A percentile compares a stretch with the other conserved stretches of the same genome.
Evolutionary conservation across 768 basidiomycete genomes (phyloP).

Genomic region (Boletus subcaerulescens): DNA sequence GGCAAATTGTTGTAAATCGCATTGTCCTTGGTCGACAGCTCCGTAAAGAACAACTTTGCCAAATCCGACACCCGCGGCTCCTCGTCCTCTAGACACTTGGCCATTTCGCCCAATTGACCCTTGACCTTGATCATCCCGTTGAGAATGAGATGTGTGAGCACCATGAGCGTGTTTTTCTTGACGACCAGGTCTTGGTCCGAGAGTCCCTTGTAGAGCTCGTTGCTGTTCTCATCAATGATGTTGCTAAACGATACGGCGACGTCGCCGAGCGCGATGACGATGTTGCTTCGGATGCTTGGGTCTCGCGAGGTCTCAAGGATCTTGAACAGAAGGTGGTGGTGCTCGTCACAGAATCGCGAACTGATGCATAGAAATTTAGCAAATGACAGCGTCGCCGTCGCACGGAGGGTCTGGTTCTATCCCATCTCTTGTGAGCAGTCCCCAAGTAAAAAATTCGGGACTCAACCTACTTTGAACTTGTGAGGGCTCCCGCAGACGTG

Average conservation of each 20-base stretch:
- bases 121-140: conserved; percentile 99
- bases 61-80: conserved; percentile 87
- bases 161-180: conserved; percentile 99
- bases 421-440: conserved; percentile 4
- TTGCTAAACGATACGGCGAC: conserved; percentile 97
- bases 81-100: conserved; percentile 95
- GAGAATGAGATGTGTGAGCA: conserved; percentile 91
- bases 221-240: conserved; percentile 96
- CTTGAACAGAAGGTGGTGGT: conserved; percentile 88
- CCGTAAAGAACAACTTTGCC: conserved; percentile 97
- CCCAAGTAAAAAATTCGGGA: not conserved
- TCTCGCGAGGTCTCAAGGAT: conserved; percentile 91
- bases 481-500: conserved; percentile 89
- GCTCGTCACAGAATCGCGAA: conserved; percentile 87
- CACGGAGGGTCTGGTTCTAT: conserved; percentile 83
- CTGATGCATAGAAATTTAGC: conserved; percentile 97
- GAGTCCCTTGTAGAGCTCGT: conserved; percentile 91
- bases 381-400: conserved; percentile 83
- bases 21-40: conserved; percentile 95
- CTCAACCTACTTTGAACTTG: conserved; percentile 70
- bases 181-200: conserved; percentile 84
- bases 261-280: conserved; percentile 96
- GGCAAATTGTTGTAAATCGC: conserved; percentile 99
- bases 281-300: conserved; percentile 88
- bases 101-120: conserved; percentile 99